A percentile compares a stretch with the other conserved stretches of the same genome.
phyloP scores from a whole-genome alignment of 768 basidiomycete genomes.

The Lactarius sp. region DNA sequence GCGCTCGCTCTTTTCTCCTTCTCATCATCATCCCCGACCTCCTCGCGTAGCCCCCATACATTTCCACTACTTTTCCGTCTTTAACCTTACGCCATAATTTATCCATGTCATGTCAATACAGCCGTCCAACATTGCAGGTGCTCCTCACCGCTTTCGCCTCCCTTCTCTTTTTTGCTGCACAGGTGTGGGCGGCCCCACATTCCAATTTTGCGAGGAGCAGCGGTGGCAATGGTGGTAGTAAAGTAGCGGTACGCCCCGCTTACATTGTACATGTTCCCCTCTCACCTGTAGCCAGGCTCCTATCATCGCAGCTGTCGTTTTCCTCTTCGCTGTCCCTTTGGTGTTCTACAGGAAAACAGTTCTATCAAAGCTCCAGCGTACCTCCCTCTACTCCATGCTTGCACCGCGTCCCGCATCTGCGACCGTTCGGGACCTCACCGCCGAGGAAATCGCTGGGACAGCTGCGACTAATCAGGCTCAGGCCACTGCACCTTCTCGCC shows the following conservation, averaged over 20 bases:
- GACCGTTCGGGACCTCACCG: constrained; percentile 23
- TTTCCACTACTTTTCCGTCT: neutral
- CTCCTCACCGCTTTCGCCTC: neutral
- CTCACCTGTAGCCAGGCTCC: constrained; percentile 14
- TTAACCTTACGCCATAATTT: neutral
- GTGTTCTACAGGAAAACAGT: constrained; percentile 4
- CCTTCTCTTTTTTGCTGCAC: neutral
- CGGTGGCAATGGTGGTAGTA: neutral
- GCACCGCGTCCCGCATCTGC: neutral
- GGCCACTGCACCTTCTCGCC: neutral
- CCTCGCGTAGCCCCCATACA: neutral
- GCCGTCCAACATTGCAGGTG: neutral
- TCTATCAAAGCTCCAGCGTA: neutral
- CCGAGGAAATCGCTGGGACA: constrained; percentile 22
- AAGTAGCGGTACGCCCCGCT: constrained; percentile 5
- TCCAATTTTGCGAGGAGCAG: neutral
- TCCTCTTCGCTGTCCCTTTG: constrained; percentile 5
- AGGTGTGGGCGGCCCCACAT: constrained; percentile 15
- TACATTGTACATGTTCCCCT: neutral
- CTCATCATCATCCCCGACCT: neutral
- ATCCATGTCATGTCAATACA: constrained; percentile 20
- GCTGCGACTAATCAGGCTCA: constrained; percentile 7
- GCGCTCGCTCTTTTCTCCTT: constrained; percentile 5
- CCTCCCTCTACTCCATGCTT: neutral
- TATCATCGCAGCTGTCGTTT: constrained; percentile 13